phyloP scores from a whole-genome alignment of 2,329 filamentous ascomycete genomes.

The Seiridium cupressi region DNA sequence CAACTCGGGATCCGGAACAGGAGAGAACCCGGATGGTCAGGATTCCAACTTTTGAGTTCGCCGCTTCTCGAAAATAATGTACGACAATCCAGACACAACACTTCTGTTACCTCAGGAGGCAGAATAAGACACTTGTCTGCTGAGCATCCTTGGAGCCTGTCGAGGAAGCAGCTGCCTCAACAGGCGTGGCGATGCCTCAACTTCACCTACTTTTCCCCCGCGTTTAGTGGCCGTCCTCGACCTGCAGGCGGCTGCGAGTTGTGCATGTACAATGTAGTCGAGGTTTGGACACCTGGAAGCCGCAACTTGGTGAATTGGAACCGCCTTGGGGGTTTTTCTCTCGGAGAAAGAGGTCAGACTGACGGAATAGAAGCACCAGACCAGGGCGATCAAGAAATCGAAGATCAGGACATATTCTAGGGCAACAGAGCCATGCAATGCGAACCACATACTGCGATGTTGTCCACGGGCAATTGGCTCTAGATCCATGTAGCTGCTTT shows the following conservation, averaged over 20 bases:
- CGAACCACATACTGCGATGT: background rate
- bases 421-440: background rate
- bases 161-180: background rate
- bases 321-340: too few species aligned
- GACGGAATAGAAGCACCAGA: too few species aligned
- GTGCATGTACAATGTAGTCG: background rate
- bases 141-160: background rate
- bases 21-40: too few species aligned
- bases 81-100: background rate
- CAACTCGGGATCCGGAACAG: too few species aligned
- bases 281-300: too few species aligned
- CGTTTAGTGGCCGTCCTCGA: background rate
- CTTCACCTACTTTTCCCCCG: background rate
- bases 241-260: background rate
- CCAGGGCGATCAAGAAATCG: too few species aligned
- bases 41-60: too few species aligned
- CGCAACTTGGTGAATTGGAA: too few species aligned
- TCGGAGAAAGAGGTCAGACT: too few species aligned
- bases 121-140: background rate
- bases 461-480: background rate
- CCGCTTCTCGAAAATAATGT: too few species aligned
- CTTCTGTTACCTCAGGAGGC: background rate
- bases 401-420: background rate
- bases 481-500: background rate
- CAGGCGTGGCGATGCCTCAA: background rate